Conservation (phyloP, 2,329 filamentous ascomycete species). For the Taxawa tesnikishii region DNA sequence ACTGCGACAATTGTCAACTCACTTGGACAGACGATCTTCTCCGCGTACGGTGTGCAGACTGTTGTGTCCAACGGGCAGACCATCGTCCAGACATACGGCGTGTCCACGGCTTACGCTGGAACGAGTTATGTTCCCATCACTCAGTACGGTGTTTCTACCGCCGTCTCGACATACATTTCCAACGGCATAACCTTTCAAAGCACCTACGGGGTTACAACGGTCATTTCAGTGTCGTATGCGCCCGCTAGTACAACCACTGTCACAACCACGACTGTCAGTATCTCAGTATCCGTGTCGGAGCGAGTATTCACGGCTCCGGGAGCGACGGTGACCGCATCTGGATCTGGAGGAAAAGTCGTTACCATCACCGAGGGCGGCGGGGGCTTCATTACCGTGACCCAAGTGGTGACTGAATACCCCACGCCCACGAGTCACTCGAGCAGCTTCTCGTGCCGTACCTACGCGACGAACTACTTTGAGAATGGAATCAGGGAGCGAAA, state of each 20-base stretch:
- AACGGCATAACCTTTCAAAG: constrained; percentile 13
- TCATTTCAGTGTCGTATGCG: constrained; percentile 11
- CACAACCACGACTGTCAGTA: constrained; percentile 13
- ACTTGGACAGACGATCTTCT: constrained; percentile 13
- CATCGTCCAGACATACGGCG: constrained; percentile 13
- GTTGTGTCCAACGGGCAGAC: constrained; percentile 15
- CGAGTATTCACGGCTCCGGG: constrained; percentile 6
- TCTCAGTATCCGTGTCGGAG: constrained; percentile 9
- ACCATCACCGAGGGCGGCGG: constrained; percentile 12
- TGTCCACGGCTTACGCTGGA: constrained; percentile 12
- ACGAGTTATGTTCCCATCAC: constrained; percentile 12
- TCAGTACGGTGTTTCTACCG: constrained; percentile 13
- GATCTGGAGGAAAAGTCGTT: constrained; percentile 7
- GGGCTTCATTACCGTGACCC: constrained; percentile 12
- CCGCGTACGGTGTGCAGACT: constrained; percentile 15
- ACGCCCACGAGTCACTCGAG: constrained; percentile 8
- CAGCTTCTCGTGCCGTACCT: constrained; percentile 15
- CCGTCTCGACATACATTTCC: constrained; percentile 13
- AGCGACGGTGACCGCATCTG: constrained; percentile 6
- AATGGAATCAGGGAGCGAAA: constrained; percentile 8
- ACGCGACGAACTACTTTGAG: constrained; percentile 17
- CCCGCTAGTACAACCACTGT: constrained; percentile 13
- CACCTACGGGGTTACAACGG: constrained; percentile 16
- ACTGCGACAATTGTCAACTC: constrained; percentile 6
- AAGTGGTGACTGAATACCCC: constrained; percentile 9